Evolutionary conservation across 1,284 basidiomycete genomes (phyloP).

Genomic region (Ustilago loliicola): DNA sequence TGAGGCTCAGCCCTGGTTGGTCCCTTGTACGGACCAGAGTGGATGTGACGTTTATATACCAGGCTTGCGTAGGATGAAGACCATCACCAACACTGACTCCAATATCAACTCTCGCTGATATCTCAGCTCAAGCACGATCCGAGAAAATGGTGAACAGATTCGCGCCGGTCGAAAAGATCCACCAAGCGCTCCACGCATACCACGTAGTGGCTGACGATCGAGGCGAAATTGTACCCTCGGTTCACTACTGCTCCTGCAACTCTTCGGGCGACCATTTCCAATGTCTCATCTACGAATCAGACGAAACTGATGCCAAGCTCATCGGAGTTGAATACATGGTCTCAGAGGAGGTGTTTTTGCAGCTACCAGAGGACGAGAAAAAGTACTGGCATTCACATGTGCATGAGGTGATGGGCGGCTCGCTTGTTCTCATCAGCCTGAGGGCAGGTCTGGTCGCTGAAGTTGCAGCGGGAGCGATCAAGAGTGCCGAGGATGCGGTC

Average conservation of each 20-base stretch:
- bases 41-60: neutral
- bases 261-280: slow-evolving; percentile 29
- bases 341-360: slow-evolving; percentile 72
- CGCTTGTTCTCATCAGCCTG: slow-evolving; percentile 71
- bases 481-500: slow-evolving; percentile 27
- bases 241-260: slow-evolving; percentile 52
- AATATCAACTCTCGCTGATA: neutral
- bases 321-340: slow-evolving; percentile 76
- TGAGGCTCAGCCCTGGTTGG: neutral
- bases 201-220: slow-evolving; percentile 51
- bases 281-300: slow-evolving; percentile 74
- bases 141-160: slow-evolving; percentile 34
- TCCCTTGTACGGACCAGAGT: neutral
- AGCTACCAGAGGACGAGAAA: slow-evolving; percentile 73
- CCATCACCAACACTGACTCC: neutral
- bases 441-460: slow-evolving; percentile 20
- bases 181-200: slow-evolving; percentile 53
- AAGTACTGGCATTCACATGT: slow-evolving; percentile 75
- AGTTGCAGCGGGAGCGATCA: slow-evolving; percentile 17
- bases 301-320: slow-evolving; percentile 72
- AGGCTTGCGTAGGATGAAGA: neutral
- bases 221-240: slow-evolving; percentile 37
- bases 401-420: slow-evolving; percentile 74
- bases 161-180: slow-evolving; percentile 41
- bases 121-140: neutral